Conservation (phyloP, 2,329 filamentous ascomycete genomes). For the Neopestalotiopsis sp. region DNA sequence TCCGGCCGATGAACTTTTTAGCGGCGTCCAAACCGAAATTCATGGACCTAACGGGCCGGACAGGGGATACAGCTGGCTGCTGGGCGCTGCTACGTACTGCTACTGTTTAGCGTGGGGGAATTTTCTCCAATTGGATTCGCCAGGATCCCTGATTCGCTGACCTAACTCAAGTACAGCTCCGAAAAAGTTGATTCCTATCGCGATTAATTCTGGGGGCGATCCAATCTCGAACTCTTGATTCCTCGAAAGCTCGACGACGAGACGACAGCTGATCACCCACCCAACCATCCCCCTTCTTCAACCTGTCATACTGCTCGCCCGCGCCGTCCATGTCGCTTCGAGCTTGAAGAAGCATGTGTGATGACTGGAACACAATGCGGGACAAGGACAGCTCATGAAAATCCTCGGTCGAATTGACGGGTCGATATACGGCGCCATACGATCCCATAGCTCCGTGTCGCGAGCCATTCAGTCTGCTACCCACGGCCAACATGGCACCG, state of each 20-base stretch:
- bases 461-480: conserved; percentile 17
- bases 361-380: conserved; percentile 41
- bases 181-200: background rate
- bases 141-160: conserved; percentile 6
- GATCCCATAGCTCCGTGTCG: conserved; percentile 15
- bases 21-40: background rate
- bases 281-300: background rate
- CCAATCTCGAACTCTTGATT: background rate
- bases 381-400: conserved; percentile 65
- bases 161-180: background rate
- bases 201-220: background rate
- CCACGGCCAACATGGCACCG: background rate
- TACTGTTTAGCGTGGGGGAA: background rate
- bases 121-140: background rate
- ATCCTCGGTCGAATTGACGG: conserved; percentile 62
- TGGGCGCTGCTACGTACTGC: background rate
- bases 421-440: conserved; percentile 62
- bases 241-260: conserved; percentile 5
- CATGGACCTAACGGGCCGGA: background rate
- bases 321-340: conserved; percentile 17
- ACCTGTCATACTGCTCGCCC: background rate
- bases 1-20: conserved; percentile 17
- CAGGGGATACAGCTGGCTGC: background rate
- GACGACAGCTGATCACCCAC: background rate
- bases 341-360: conserved; percentile 30